Conservation (phyloP, 2,329 filamentous ascomycete species). For the Colletotrichum echinochloae region DNA sequence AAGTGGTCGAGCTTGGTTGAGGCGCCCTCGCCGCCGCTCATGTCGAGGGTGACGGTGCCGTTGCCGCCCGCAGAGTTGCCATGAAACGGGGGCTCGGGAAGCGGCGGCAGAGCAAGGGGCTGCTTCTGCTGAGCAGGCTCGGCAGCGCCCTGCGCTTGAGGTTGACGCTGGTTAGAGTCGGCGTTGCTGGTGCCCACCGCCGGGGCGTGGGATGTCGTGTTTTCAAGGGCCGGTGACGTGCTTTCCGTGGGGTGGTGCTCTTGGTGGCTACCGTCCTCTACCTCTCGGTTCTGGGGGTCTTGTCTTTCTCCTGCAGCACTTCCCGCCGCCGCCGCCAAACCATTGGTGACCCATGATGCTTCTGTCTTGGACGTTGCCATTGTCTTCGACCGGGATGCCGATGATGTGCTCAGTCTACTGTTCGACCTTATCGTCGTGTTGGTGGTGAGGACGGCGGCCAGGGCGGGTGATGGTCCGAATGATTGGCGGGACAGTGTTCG, state of each 20-base stretch:
- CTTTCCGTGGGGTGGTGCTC: slow-evolving; percentile 39
- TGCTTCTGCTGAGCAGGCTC: slow-evolving; percentile 3
- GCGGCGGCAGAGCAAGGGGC: slow-evolving; percentile 39
- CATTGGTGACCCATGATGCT: neutral
- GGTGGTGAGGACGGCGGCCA: slow-evolving; percentile 20
- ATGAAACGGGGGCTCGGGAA: slow-evolving; percentile 23
- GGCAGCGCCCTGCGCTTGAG: neutral
- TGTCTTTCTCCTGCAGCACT: neutral
- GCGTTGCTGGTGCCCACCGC: slow-evolving; percentile 17
- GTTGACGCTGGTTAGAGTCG: slow-evolving; percentile 38
- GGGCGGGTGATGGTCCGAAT: slow-evolving; percentile 27
- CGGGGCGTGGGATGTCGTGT: slow-evolving; percentile 32
- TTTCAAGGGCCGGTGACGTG: slow-evolving; percentile 40
- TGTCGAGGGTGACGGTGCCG: slow-evolving; percentile 47
- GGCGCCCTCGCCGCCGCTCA: slow-evolving; percentile 46
- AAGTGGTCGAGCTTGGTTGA: slow-evolving; percentile 73
- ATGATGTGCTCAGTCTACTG: slow-evolving; percentile 35
- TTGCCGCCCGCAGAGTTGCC: slow-evolving; percentile 21
- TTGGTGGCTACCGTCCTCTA: slow-evolving; percentile 17
- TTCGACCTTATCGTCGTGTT: slow-evolving; percentile 21
- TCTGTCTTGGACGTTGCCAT: neutral
- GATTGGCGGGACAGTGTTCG: slow-evolving; percentile 23
- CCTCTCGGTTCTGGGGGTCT: slow-evolving; percentile 5
- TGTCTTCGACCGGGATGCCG: slow-evolving; percentile 19
- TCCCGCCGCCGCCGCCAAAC: neutral